phyloP scores from a whole-genome alignment of 169 alveolate species.

The Cryptosporidium canis region DNA sequence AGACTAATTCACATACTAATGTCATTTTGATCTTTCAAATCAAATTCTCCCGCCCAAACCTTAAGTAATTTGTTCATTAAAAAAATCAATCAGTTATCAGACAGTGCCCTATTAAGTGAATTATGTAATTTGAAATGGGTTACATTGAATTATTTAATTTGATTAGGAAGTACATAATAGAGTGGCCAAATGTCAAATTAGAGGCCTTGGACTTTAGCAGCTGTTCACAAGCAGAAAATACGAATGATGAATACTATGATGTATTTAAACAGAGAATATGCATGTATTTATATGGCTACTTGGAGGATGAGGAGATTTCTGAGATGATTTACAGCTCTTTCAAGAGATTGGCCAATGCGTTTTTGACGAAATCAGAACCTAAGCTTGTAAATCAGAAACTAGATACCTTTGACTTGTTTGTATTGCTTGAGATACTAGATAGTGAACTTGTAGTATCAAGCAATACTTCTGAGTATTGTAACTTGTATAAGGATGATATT shows the following conservation, averaged over 20 bases:
- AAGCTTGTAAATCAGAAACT: background rate
- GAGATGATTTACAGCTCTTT: background rate
- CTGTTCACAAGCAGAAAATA: background rate
- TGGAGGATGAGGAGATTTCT: background rate
- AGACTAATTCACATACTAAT: background rate
- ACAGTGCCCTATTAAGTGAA: background rate
- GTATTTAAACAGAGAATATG: background rate
- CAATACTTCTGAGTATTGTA: background rate
- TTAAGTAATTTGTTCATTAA: background rate
- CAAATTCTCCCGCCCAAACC: background rate
- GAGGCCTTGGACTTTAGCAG: background rate
- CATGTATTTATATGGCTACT: background rate
- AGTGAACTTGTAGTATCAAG: slow-evolving; percentile 4
- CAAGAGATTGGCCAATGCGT: background rate
- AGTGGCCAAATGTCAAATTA: background rate
- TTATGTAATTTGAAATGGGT: slow-evolving; percentile 4
- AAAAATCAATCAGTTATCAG: background rate
- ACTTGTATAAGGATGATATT: background rate
- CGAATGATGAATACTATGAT: background rate
- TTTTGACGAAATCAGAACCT: background rate
- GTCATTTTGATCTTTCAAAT: background rate
- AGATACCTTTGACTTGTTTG: slow-evolving; percentile 35
- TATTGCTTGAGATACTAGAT: slow-evolving; percentile 37
- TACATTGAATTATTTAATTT: background rate
- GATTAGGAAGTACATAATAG: background rate